Evolutionary conservation across 108 stramenopile species (phyloP), one percentile per base, ranked within the genome.

Genomic region (Cyclotella baltica): DNA sequence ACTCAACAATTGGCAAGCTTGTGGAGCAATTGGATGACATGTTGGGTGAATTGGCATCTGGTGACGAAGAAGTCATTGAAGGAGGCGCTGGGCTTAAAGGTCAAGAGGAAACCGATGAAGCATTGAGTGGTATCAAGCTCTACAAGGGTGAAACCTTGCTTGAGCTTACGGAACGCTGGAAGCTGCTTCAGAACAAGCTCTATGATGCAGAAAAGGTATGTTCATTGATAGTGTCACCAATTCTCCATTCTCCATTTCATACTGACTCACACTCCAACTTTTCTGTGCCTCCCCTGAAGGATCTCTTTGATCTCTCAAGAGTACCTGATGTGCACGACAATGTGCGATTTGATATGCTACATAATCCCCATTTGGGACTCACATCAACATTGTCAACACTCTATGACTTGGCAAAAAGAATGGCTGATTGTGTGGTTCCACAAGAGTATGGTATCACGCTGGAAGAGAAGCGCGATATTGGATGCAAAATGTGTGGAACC

Each of bases 341-440:
- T 66, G 53, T 79, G 52, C 56, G 75, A 67, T 88, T 83, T 68
- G 87, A 89, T 85, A 87, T 96, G 80, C 76, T 98, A 25, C 98
- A 98, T 76, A 98, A 98, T 76, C 91, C 90, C 15, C 94, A 96
- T 80, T 76, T 99, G 16, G 88, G 88, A 28, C 72, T 97, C 30
- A 85, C 91, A 0, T 59, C 76, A 11, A 95, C 91, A 15, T 72
- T 98, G 38, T 87, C 90, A 43, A 89, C 93, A 76, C 80, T 99
- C 16, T 98, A 96, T 75, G 76, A 90, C 31, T 73, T 96, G 30
- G 96, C 98, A 25, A 93, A 96, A 72, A 46, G 73, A 10, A 96
- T 99, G 87, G 98, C 98, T 10, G 96, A 97, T 76, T 90, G 90
- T 38, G 94, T 98, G 35, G 97, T 98, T 16, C 99, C 99, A 16